Evolutionary conservation across 2,329 filamentous ascomycete genomes (phyloP), one percentile per base, ranked within the genome.

Genomic region (Hymenoscyphus salicellus): DNA sequence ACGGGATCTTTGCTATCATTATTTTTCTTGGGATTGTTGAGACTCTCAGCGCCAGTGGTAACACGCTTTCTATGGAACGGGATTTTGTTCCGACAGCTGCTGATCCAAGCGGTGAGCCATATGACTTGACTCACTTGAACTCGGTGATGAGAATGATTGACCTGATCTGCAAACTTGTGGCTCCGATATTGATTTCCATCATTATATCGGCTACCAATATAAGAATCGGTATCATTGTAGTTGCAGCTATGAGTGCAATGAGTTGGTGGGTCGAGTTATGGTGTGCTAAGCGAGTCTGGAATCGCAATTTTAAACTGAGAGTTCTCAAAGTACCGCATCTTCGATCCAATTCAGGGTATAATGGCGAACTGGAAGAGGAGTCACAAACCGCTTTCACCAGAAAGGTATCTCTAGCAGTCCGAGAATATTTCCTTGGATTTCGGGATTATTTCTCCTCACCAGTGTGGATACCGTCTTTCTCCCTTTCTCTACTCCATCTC

Each of bases 91-190:
- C 76, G 33, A 71, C 74, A 17, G 76, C 76, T n/a, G 75, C 76
- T 10, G 72, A 74, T 36, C 72, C 75, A 0, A 64, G 69, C 55
- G 75, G 74, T 0, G 63, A 70, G 16, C 65, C 72, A 5, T 79
- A 79, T 63, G 76, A 79, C 59, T 71, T 80, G 33, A 79, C 78
- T 0, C 75, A 72, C 63, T 66, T 85, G 2, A 86, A 86, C 70
- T 79, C 83, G 0, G 78, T 78, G 10, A 86, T 86, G 83, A 77
- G 84, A 62, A 77, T 83, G 7, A 86, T 86, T 65, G 84, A 86
- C 67, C 77, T 86, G 3, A 77, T 81, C 55, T 86, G 84, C 76
- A 86, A 86, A 71, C 79, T 86, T 16, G 64, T 83, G 33, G 81
- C 81, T 0, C 84, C 84, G 0, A 77, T 86, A 6, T 72, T 81